Base-by-base conservation (phyloP, 2,329 filamentous ascomycete species). In the Alternaria gaisen region DNA sequence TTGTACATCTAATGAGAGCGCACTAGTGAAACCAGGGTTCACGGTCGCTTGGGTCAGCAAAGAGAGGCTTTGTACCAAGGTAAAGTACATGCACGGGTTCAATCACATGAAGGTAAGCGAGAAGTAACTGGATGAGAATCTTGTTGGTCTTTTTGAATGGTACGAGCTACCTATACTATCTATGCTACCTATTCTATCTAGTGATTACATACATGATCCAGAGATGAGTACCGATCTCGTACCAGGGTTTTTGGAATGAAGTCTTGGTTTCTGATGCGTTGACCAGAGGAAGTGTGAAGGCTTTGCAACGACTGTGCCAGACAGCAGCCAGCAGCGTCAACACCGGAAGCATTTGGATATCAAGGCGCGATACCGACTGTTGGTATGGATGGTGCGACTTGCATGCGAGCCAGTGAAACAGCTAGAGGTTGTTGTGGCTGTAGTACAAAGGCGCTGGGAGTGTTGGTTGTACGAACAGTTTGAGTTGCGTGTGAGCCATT, bases 1-100 rank as follows among this genome's bases (percentile, higher is more conserved):
- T 44, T 53, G 4, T 53, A 32, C 40, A 12, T 44, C 28, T 53
- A 20, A 16, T 24, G 10, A 36, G 28, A 36, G 28, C 16, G 51
- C 40, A 24, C 51, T 58, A 28, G 30, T 46, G 6, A 42, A 55
- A 32, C 40, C 51, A 44, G 11, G 48, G 14, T 61, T 61, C 41
- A 30, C 16, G 11, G 16, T 47, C 42, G 22, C 30, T 10, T 22
- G 11, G 9, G n/a, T 28, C 20, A 28, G 30, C 10, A 38, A 40
- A 47, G 22, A 38, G 41, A n/a, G 32, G 32, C 9, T 20, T 3
- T 40, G 42, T 55, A 47, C 42, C 53, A 52, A 52, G 32, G 9
- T 30, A 51, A 51, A 51, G 32, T 16, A 9, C 20, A 40, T 26
- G 32, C 22, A 16, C 34, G 14, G 14, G 9, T 51, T 11, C 34